These are phyloP conservation scores for Amanita subjunquillea DNA, from an alignment of 768 basidiomycete genomes.

Conservation along the genomic window DNA sequence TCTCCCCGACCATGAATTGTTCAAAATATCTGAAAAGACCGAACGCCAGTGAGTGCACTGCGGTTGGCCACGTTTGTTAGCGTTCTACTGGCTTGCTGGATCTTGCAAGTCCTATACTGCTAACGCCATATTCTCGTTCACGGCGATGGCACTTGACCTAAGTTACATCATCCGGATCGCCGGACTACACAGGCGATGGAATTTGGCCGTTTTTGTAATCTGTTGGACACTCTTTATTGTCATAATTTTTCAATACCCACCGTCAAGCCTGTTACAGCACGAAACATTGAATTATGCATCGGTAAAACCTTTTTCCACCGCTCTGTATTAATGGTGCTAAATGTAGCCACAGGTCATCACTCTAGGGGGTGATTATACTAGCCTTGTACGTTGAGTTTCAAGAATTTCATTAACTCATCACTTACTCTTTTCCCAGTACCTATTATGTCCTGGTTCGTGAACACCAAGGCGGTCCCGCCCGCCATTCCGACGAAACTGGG, in stretches of 20 bases:
- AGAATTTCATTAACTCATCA: slow-evolving; percentile 2
- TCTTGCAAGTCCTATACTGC: slow-evolving; percentile 67
- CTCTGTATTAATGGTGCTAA: background rate
- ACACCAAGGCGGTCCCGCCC: background rate
- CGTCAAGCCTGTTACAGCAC: slow-evolving; percentile 51
- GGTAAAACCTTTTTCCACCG: slow-evolving; percentile 24
- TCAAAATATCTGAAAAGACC: slow-evolving; percentile 53
- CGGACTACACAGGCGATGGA: slow-evolving; percentile 77
- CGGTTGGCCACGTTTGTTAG: slow-evolving; percentile 60
- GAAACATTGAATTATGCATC: slow-evolving; percentile 81
- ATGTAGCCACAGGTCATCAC: slow-evolving; percentile 32
- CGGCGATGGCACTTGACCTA: slow-evolving; percentile 66
- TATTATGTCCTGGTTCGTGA: slow-evolving; percentile 31
- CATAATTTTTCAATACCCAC: slow-evolving; percentile 66
- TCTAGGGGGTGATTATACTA: slow-evolving; percentile 37
- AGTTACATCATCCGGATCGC: slow-evolving; percentile 81
- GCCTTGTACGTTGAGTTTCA: slow-evolving; percentile 29
- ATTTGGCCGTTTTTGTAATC: slow-evolving; percentile 57
- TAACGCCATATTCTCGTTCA: slow-evolving; percentile 75
- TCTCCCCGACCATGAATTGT: slow-evolving; percentile 70
- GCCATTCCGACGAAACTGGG: background rate
- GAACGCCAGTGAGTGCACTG: slow-evolving; percentile 71
- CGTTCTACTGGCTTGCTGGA: slow-evolving; percentile 63
- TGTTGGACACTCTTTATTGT: slow-evolving; percentile 58
- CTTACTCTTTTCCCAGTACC: slow-evolving; percentile 16